These are phyloP conservation scores for Neonectria punicea DNA, from an alignment of 2,329 filamentous ascomycete genomes.

Conservation along the genomic window DNA sequence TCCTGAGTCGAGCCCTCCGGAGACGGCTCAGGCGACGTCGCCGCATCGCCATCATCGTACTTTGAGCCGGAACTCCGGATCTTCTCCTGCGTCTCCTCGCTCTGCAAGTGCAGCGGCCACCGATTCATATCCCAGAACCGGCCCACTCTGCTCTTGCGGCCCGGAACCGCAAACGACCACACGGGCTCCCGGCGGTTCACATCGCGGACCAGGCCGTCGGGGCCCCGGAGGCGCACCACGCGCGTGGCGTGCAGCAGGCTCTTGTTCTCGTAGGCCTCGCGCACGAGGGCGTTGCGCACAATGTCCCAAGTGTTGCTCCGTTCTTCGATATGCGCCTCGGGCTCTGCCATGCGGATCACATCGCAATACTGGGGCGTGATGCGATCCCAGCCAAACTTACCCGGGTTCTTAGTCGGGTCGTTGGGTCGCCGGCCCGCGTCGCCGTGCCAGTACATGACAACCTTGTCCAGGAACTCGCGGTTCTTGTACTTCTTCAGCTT, in stretches of 20 bases:
- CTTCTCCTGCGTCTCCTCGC: constrained; percentile 38
- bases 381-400: constrained; percentile 1
- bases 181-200: constrained; percentile 44
- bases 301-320: constrained; percentile 34
- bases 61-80: constrained; percentile 36
- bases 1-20: not conserved
- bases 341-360: constrained; percentile 48
- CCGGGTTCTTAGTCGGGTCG: constrained; percentile 25
- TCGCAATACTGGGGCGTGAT: constrained; percentile 39
- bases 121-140: constrained; percentile 58
- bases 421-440: constrained; percentile 32
- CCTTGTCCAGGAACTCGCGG: constrained; percentile 23
- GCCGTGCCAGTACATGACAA: constrained; percentile 29
- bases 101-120: constrained; percentile 59
- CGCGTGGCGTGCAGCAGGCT: constrained; percentile 55
- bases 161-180: constrained; percentile 47
- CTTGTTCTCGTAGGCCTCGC: constrained; percentile 56
- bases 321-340: constrained; percentile 28
- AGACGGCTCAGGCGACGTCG: not conserved
- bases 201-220: constrained; percentile 21
- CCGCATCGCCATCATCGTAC: not conserved
- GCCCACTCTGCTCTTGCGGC: constrained; percentile 26
- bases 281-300: constrained; percentile 53
- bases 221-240: constrained; percentile 34
- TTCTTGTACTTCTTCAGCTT: constrained; percentile 18